phyloP scores from a whole-genome alignment of 352 stramenopile species.

The Pythium folliculosum region DNA sequence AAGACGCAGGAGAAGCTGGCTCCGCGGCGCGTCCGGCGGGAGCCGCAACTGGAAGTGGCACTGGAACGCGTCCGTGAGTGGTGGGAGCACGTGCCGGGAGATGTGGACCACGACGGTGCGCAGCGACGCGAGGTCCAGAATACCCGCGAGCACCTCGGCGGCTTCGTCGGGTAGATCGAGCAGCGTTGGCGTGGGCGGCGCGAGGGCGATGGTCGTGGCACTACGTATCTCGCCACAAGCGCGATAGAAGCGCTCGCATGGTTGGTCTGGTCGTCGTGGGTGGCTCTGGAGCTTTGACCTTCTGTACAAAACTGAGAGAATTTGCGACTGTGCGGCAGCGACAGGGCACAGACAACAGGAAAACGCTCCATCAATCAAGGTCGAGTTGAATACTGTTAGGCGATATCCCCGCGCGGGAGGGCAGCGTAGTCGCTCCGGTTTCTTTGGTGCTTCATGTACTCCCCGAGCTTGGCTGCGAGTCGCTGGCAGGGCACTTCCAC shows the following conservation, averaged over 20 bases:
- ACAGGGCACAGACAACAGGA: too few relatives aligned
- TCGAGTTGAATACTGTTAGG: too few relatives aligned
- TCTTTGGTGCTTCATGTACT: conserved; percentile 17
- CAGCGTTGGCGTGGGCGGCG: background rate
- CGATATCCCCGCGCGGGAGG: too few relatives aligned
- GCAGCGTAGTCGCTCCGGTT: background rate
- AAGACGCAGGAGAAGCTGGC: background rate
- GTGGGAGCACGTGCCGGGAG: background rate
- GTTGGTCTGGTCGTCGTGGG: too few relatives aligned
- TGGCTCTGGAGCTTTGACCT: too few relatives aligned
- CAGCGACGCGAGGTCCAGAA: background rate
- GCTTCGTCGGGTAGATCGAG: background rate
- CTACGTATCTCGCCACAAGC: background rate
- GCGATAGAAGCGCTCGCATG: background rate
- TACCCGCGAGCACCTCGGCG: background rate
- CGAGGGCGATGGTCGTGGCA: background rate
- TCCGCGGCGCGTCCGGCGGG: background rate
- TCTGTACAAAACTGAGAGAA: too few relatives aligned
- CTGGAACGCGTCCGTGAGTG: background rate
- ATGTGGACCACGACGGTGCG: background rate
- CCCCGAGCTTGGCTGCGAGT: conserved; percentile 4
- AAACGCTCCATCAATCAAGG: too few relatives aligned
- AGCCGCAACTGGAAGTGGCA: background rate
- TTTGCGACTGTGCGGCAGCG: too few relatives aligned
- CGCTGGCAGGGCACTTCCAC: conserved; percentile 19